Percentiles rank a stretch among this genome's conserved stretches.
These are phyloP conservation scores for Neurospora sublineolata DNA, from an alignment of 495 filamentous ascomycete genomes.

Conservation along the genomic window DNA sequence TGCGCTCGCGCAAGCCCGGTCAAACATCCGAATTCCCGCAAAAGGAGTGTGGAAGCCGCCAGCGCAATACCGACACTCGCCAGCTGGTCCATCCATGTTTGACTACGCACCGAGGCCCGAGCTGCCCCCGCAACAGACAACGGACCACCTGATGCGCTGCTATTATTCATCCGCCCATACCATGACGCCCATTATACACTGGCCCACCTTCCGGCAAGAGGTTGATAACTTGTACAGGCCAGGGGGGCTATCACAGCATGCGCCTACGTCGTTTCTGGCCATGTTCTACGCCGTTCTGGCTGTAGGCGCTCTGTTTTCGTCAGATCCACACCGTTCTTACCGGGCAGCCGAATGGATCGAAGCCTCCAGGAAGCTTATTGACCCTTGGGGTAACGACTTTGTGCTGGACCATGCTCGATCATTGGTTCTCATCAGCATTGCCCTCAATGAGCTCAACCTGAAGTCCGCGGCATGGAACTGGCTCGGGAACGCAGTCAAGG, in stretches of 20 bases:
- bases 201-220: constrained; percentile 68
- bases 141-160: constrained; percentile 63
- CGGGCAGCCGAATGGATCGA: constrained; percentile 63
- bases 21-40: constrained; percentile 62
- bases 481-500: constrained; percentile 73
- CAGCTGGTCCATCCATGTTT: constrained; percentile 34
- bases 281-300: constrained; percentile 79
- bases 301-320: constrained; percentile 66
- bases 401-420: constrained; percentile 67
- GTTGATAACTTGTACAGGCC: constrained; percentile 67
- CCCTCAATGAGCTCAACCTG: constrained; percentile 74
- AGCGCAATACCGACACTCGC: constrained; percentile 52
- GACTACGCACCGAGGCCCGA: constrained; percentile 40
- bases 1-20: constrained; percentile 58
- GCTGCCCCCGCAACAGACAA: constrained; percentile 57
- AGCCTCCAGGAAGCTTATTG: constrained; percentile 54
- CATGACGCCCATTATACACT: constrained; percentile 77
- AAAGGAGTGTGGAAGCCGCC: constrained; percentile 76
- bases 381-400: constrained; percentile 76
- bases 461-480: constrained; percentile 86
- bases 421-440: constrained; percentile 64
- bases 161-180: constrained; percentile 71
- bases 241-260: constrained; percentile 44
- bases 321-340: constrained; percentile 38
- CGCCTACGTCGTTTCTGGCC: constrained; percentile 53